These are phyloP conservation scores for Sungouiozyma ichnusensis DNA, from an alignment of 805 yeast species.

Conservation along the genomic window DNA sequence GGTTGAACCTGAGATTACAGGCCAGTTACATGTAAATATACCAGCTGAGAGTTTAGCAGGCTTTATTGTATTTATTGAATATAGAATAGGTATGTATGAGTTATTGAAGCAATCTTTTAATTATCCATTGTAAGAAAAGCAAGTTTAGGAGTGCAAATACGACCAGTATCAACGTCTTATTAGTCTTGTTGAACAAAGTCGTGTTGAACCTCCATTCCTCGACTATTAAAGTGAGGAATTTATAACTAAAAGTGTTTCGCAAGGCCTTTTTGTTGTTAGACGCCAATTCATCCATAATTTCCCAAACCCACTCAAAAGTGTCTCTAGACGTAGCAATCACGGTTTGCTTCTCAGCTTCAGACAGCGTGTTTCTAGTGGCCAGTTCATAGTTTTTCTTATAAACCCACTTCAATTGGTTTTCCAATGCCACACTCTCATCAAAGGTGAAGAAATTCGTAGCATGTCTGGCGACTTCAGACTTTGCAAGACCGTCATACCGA, in stretches of 20 bases:
- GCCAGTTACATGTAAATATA: not conserved
- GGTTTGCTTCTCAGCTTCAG: conserved; percentile 61
- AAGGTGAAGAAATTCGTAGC: conserved; percentile 56
- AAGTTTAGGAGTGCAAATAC: conserved; percentile 1
- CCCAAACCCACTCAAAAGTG: conserved; percentile 53
- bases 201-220: conserved; percentile 27
- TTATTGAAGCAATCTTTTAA: conserved; percentile 1
- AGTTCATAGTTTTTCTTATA: conserved; percentile 73
- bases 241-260: conserved; percentile 44
- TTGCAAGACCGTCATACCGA: conserved; percentile 49
- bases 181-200: conserved; percentile 1
- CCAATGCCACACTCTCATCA: conserved; percentile 42
- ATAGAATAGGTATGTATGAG: not conserved
- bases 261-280: conserved; percentile 49
- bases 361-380: conserved; percentile 57
- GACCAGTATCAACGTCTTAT: conserved; percentile 1
- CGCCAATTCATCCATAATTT: conserved; percentile 58
- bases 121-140: not conserved
- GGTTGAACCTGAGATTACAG: conserved; percentile 16
- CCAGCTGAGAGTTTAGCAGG: no score
- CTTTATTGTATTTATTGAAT: not conserved
- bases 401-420: conserved; percentile 47
- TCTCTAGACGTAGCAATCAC: conserved; percentile 57
- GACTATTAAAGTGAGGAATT: conserved; percentile 30
- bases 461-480: conserved; percentile 45